These are phyloP conservation scores for Rauvolfia tetraphylla DNA, from an alignment of 257 asterid species.

Conservation along the genomic window DNA sequence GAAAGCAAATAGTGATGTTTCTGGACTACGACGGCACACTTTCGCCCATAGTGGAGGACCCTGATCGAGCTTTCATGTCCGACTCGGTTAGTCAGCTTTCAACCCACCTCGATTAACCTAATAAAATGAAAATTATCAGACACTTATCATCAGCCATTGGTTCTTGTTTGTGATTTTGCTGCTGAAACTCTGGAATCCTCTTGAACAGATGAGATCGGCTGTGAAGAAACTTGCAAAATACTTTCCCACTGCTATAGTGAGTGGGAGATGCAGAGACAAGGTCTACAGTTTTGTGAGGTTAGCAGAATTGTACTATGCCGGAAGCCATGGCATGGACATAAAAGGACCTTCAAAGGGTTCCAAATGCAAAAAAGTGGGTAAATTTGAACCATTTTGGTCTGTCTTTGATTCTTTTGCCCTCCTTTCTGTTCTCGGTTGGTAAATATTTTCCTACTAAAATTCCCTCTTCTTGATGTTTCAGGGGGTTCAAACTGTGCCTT, in stretches of 20 bases:
- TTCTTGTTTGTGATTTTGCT: background rate
- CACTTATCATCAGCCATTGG: background rate
- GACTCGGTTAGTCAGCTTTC: constrained; percentile 42
- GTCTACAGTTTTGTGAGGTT: constrained; percentile 80
- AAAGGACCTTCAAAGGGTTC: constrained; percentile 92
- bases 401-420: too few relatives aligned
- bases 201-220: constrained; percentile 68
- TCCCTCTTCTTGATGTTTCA: background rate
- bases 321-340: constrained; percentile 99
- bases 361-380: constrained; percentile 58
- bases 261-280: constrained; percentile 87
- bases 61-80: constrained; percentile 93
- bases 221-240: constrained; percentile 65
- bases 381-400: background rate
- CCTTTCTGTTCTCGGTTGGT: background rate
- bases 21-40: constrained; percentile 93
- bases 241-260: constrained; percentile 84
- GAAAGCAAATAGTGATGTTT: constrained; percentile 87
- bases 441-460: background rate
- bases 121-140: background rate
- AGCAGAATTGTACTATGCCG: constrained; percentile 95
- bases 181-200: background rate
- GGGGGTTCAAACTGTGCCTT: constrained; percentile 61
- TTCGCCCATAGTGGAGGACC: constrained; percentile 92
- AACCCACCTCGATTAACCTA: background rate